Conservation (phyloP, 768 basidiomycete species). For the Naematelia aurantialba region DNA sequence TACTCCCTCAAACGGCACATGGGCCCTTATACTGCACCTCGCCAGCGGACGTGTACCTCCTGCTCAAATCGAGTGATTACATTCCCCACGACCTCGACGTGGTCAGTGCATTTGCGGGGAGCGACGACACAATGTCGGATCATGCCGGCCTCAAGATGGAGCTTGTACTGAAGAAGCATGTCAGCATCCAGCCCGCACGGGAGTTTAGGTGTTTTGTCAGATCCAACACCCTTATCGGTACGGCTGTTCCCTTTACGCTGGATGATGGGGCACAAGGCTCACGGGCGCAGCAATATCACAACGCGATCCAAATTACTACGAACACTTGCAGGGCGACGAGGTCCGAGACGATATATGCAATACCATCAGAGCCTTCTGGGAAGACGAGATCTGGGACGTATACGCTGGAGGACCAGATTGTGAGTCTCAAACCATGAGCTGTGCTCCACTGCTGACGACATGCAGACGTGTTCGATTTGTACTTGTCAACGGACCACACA, state of each 20-base stretch:
- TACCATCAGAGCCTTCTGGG: conserved; percentile 64
- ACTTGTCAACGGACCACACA: conserved; percentile 74
- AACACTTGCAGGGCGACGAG: conserved; percentile 66
- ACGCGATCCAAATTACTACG: conserved; percentile 82
- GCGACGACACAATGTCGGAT: conserved; percentile 42
- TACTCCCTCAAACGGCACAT: conserved; percentile 68
- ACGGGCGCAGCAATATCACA: conserved; percentile 68
- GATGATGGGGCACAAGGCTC: neutral
- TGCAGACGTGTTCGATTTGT: conserved; percentile 77
- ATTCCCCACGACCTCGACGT: conserved; percentile 69
- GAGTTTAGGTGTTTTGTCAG: conserved; percentile 91
- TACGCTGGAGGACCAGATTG: conserved; percentile 66
- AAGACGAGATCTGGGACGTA: conserved; percentile 59
- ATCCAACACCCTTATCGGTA: conserved; percentile 67
- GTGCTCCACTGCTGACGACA: neutral
- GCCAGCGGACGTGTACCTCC: conserved; percentile 83
- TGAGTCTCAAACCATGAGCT: conserved; percentile 52
- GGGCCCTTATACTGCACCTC: conserved; percentile 76
- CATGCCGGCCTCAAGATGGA: conserved; percentile 57
- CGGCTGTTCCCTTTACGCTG: conserved; percentile 10
- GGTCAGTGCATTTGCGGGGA: conserved; percentile 66
- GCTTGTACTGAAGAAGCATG: conserved; percentile 86
- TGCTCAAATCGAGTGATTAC: conserved; percentile 90
- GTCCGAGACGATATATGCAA: conserved; percentile 59
- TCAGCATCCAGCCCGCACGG: conserved; percentile 72